phyloP scores from a whole-genome alignment of 495 filamentous ascomycete species.

The Cladorrhinum samala region DNA sequence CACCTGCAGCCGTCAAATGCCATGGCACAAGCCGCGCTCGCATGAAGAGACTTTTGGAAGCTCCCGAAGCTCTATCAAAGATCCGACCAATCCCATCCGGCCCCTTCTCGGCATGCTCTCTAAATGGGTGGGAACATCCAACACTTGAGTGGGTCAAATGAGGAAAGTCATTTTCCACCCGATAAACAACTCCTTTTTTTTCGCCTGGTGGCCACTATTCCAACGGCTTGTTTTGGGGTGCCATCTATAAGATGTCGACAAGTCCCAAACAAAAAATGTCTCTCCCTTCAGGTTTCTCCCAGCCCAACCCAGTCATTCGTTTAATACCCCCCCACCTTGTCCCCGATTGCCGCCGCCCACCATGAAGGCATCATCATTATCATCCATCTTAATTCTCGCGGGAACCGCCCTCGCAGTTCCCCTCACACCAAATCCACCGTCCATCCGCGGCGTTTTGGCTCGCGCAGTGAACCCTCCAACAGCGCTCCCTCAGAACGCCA shows the following conservation, averaged over 20 bases:
- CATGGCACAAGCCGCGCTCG: not conserved
- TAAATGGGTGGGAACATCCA: not conserved
- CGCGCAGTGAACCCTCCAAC: constrained; percentile 18
- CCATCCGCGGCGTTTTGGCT: not conserved
- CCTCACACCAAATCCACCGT: not conserved
- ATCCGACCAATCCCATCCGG: not conserved
- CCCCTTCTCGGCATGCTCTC: not conserved
- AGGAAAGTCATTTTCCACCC: not conserved
- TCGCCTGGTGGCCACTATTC: too few relatives aligned
- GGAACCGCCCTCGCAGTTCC: constrained; percentile 2
- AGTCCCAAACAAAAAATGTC: not conserved
- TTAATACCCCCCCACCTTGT: not conserved
- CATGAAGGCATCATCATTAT: not conserved
- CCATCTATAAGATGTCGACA: not conserved
- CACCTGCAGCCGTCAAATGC: too few relatives aligned
- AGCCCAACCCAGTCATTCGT: not conserved
- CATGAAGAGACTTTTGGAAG: not conserved
- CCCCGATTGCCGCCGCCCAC: not conserved
- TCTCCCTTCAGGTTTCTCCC: not conserved
- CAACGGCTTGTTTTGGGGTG: not conserved
- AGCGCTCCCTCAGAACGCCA: constrained; percentile 37
- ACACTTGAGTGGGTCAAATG: not conserved
- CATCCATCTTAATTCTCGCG: not conserved
- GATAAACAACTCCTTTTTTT: too few relatives aligned
- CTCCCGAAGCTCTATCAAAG: not conserved